Evolutionary conservation across 768 basidiomycete genomes (phyloP).

Genomic region (Pleurotus pulmonarius): DNA sequence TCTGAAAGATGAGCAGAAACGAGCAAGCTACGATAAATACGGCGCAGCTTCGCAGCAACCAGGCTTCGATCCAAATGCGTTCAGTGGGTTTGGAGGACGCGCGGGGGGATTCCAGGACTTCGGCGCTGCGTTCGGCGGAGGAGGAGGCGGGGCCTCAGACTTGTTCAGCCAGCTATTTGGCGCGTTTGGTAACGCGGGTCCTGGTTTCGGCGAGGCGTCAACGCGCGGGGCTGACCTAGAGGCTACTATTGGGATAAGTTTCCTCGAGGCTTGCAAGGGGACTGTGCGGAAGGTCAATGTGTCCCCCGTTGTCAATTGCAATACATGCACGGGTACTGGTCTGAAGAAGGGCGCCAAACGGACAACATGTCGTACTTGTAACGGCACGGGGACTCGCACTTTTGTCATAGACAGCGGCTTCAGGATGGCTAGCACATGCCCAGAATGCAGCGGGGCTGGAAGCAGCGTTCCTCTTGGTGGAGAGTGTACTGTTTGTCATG

Average conservation of each 20-base stretch:
- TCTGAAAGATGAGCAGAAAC: conserved; percentile 92
- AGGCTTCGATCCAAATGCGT: conserved; percentile 91
- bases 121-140: conserved; percentile 50
- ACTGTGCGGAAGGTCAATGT: conserved; percentile 69
- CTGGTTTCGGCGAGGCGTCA: conserved; percentile 35
- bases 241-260: conserved; percentile 67
- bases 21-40: conserved; percentile 86
- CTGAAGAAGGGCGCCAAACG: conserved; percentile 84
- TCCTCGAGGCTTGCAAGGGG: conserved; percentile 96
- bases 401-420: conserved; percentile 92
- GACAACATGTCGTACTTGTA: conserved; percentile 73
- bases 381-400: conserved; percentile 83
- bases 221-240: conserved; percentile 81
- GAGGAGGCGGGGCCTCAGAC: conserved; percentile 50
- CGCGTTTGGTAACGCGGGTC: conserved; percentile 48
- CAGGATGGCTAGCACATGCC: conserved; percentile 94
- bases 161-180: conserved; percentile 88
- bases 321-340: conserved; percentile 81
- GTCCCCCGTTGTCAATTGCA: conserved; percentile 80
- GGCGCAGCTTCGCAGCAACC: conserved; percentile 90
- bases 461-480: conserved; percentile 72
- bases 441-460: conserved; percentile 77
- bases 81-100: conserved; percentile 40
- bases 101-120: conserved; percentile 77
- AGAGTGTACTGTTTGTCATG: conserved; percentile 78